A percentile compares a stretch with the other conserved stretches of the same genome.
Conservation (phyloP, 768 basidiomycete species). For the Kwoniella dejecticola region DNA sequence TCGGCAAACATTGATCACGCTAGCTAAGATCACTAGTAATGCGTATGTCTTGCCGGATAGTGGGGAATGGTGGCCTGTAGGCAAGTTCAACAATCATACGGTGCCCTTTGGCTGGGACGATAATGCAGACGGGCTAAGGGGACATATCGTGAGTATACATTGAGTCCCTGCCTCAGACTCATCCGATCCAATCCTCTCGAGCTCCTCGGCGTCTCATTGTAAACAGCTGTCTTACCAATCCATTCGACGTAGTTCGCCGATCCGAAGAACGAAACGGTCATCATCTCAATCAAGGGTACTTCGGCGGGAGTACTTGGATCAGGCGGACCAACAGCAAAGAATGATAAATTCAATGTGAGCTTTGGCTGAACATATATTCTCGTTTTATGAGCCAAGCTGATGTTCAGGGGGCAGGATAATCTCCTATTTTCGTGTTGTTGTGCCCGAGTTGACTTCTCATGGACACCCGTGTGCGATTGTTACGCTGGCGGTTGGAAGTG, state of each 20-base stretch:
- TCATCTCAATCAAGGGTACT: constrained; percentile 92
- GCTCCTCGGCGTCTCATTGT: too few species aligned
- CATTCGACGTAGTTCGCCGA: constrained; percentile 49
- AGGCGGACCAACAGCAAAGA: constrained; percentile 77
- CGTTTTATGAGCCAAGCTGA: too few species aligned
- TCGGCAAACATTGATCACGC: constrained; percentile 68
- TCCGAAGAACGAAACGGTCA: constrained; percentile 71
- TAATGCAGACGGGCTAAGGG: constrained; percentile 83
- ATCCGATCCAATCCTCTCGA: constrained; percentile 28
- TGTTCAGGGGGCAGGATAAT: constrained; percentile 63
- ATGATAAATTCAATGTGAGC: constrained; percentile 78
- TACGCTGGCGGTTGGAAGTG: constrained; percentile 74
- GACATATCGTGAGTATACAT: constrained; percentile 87
- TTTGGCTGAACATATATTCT: too few species aligned
- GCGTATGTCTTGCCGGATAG: constrained; percentile 70
- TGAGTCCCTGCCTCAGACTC: too few species aligned
- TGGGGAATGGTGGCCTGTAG: constrained; percentile 66
- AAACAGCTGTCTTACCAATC: too few species aligned
- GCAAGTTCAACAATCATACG: constrained; percentile 64
- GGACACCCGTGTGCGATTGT: constrained; percentile 90
- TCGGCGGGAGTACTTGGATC: constrained; percentile 71
- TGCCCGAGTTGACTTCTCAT: constrained; percentile 88
- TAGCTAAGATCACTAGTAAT: constrained; percentile 89
- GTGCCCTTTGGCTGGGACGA: constrained; percentile 88
- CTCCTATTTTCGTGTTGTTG: constrained; percentile 95